Evolutionary conservation across 306 rosid genomes (phyloP).

Genomic region (Cucumis cinereus): DNA sequence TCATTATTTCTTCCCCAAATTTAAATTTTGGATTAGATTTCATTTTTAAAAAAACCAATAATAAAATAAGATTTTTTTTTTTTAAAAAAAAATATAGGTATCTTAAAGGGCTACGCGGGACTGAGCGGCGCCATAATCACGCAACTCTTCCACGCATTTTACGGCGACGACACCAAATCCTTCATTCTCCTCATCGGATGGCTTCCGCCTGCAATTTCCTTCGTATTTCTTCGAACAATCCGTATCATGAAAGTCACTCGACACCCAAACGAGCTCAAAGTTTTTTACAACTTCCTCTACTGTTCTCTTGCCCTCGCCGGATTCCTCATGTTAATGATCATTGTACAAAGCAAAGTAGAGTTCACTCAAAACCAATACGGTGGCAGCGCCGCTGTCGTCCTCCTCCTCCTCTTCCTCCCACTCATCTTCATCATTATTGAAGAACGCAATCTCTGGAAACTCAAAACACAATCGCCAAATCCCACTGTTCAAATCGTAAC

Average conservation of each 20-base stretch:
- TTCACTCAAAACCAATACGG: neutral
- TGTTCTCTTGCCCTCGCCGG: conserved; percentile 18
- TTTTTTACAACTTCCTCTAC: conserved; percentile 20
- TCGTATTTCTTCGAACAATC: conserved; percentile 9
- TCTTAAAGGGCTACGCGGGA: conserved; percentile 64
- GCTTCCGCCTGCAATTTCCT: conserved; percentile 18
- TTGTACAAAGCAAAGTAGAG: neutral
- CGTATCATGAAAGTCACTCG: conserved; percentile 7
- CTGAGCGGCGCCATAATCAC: conserved; percentile 26
- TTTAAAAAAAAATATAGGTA: too few species aligned
- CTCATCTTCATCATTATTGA: conserved; percentile 2
- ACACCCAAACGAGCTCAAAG: conserved; percentile 15
- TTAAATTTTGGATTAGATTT: too few species aligned
- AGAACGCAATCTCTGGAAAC: conserved; percentile 11
- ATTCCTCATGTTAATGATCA: conserved; percentile 19
- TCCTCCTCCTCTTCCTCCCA: conserved; percentile 20
- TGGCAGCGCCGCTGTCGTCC: neutral
- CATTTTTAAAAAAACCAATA: too few species aligned
- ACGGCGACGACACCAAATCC: conserved; percentile 13
- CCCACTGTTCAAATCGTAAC: neutral
- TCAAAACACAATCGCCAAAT: neutral
- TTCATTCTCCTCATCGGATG: conserved; percentile 24
- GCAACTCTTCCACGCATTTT: conserved; percentile 16
- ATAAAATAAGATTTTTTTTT: too few species aligned
- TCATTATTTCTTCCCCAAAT: too few species aligned